Evolutionary conservation across 2,329 filamentous ascomycete genomes (phyloP).

Genomic region (Erysiphe pulchra): DNA sequence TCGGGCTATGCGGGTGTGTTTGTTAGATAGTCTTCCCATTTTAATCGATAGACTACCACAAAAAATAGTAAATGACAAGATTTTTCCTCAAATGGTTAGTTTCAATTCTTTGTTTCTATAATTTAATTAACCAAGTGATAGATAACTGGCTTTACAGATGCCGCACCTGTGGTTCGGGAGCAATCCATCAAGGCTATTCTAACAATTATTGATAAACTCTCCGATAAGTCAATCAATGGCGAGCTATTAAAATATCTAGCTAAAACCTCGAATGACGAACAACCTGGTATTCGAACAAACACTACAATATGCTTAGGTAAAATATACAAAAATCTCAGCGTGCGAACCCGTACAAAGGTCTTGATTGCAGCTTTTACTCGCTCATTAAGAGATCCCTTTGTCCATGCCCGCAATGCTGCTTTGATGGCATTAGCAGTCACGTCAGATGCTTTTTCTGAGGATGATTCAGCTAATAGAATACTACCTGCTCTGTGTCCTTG

Average conservation of each 20-base stretch:
- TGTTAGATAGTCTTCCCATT: slow-evolving; percentile 64
- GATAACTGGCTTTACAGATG: slow-evolving; percentile 84
- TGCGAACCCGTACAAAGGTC: slow-evolving; percentile 61
- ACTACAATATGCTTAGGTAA: slow-evolving; percentile 95
- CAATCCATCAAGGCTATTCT: slow-evolving; percentile 91
- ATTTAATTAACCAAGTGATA: slow-evolving; percentile 14
- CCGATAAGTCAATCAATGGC: slow-evolving; percentile 78
- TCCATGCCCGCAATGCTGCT: slow-evolving; percentile 77
- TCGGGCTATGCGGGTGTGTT: slow-evolving; percentile 68
- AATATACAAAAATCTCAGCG: slow-evolving; percentile 70
- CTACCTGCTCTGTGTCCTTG: slow-evolving; percentile 64
- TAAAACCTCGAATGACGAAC: slow-evolving; percentile 91
- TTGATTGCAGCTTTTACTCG: slow-evolving; percentile 78
- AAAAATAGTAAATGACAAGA: slow-evolving; percentile 82
- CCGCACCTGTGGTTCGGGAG: slow-evolving; percentile 75
- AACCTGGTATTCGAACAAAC: slow-evolving; percentile 90
- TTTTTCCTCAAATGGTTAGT: slow-evolving; percentile 73
- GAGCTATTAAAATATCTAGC: slow-evolving; percentile 76
- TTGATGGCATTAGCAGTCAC: slow-evolving; percentile 71
- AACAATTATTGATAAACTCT: slow-evolving; percentile 65
- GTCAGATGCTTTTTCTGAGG: slow-evolving; percentile 61
- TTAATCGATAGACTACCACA: slow-evolving; percentile 84
- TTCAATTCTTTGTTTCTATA: not conserved
- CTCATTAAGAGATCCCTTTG: slow-evolving; percentile 75
- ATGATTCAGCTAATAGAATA: slow-evolving; percentile 66